Conservation (phyloP, 1,284 basidiomycete genomes). For the Ustilago hordei region DNA sequence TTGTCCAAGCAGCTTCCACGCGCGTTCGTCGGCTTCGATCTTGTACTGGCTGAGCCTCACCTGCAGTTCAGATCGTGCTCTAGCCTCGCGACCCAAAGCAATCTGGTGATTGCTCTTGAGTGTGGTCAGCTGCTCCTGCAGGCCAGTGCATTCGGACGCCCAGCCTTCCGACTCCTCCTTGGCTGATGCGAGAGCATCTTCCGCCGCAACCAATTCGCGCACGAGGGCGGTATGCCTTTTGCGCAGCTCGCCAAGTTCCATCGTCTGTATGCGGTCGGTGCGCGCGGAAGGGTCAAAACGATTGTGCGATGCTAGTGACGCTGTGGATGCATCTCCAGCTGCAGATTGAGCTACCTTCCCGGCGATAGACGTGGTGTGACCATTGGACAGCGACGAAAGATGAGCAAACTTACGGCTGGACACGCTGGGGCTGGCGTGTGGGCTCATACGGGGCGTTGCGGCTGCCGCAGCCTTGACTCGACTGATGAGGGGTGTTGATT, state of each 20-base stretch:
- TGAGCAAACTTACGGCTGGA: constrained; percentile 45
- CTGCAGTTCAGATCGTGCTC: constrained; percentile 30
- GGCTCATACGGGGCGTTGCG: constrained; percentile 36
- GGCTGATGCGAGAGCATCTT: constrained; percentile 40
- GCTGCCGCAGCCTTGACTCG: constrained; percentile 31
- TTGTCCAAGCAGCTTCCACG: constrained; percentile 39
- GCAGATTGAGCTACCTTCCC: not conserved
- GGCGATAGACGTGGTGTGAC: constrained; percentile 11
- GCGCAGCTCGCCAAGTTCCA: constrained; percentile 46
- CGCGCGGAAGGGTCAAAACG: constrained; percentile 41
- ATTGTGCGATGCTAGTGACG: constrained; percentile 18
- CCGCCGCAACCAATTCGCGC: constrained; percentile 22
- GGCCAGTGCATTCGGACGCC: constrained; percentile 45
- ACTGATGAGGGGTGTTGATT: constrained; percentile 39
- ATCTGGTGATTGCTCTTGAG: constrained; percentile 21
- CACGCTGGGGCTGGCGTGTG: constrained; percentile 45
- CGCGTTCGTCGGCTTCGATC: constrained; percentile 44
- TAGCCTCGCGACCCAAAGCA: constrained; percentile 26
- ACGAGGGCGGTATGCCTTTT: constrained; percentile 28
- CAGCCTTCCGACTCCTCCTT: constrained; percentile 52
- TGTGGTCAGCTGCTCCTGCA: constrained; percentile 36
- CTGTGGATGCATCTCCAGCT: constrained; percentile 17
- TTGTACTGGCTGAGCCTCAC: constrained; percentile 43
- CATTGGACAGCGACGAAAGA: constrained; percentile 37
- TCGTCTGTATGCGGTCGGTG: constrained; percentile 38